Evolutionary conservation across 495 filamentous ascomycete genomes (phyloP).

Genomic region (Xylaria scruposa): DNA sequence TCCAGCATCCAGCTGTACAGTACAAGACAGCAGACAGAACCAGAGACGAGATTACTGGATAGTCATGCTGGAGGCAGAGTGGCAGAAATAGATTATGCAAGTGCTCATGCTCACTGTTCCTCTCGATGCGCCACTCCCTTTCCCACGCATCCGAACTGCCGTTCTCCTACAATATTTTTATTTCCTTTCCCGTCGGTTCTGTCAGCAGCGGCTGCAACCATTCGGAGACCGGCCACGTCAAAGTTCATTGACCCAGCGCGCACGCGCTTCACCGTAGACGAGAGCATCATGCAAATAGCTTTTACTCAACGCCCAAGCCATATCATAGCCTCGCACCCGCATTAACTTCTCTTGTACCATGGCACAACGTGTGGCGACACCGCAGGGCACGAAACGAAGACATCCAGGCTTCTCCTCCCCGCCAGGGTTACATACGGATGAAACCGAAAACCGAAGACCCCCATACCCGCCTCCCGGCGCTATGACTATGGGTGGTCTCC

Average conservation of each 20-base stretch:
- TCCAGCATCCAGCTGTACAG: neutral
- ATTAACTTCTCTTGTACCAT: conserved; percentile 15
- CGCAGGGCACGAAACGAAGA: conserved; percentile 26
- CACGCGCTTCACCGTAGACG: neutral
- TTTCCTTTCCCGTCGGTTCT: conserved; percentile 12
- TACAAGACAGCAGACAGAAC: neutral
- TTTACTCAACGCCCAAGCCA: neutral
- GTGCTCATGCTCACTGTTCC: conserved; percentile 20
- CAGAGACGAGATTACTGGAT: neutral
- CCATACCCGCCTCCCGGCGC: conserved; percentile 21
- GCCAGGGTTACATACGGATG: conserved; percentile 23
- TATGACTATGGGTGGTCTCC: conserved; percentile 25
- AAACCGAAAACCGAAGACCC: conserved; percentile 19
- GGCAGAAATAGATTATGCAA: conserved; percentile 8
- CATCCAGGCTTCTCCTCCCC: conserved; percentile 22
- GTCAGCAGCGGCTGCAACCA: conserved; percentile 18
- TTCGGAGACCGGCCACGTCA: conserved; percentile 4
- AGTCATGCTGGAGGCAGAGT: neutral
- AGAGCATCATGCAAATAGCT: conserved; percentile 15
- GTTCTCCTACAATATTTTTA: neutral
- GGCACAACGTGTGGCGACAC: conserved; percentile 20
- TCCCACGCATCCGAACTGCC: conserved; percentile 23
- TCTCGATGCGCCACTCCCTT: conserved; percentile 18
- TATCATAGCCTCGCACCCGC: conserved; percentile 15
- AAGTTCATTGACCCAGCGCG: conserved; percentile 9